Conservation (phyloP, 192 early-diverging fungal genomes). For the Chytriomyces hyalinus region DNA sequence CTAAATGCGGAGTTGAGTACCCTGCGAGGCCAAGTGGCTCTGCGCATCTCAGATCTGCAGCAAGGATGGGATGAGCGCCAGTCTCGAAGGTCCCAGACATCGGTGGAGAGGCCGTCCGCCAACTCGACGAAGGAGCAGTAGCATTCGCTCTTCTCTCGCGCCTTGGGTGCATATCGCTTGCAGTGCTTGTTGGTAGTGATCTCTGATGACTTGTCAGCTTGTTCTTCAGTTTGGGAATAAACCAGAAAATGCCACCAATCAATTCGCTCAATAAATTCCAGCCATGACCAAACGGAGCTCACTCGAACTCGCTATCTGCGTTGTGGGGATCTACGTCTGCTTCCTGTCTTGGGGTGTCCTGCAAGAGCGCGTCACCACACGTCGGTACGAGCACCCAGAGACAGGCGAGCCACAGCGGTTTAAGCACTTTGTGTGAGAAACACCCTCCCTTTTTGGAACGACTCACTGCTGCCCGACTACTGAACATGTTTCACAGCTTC, state of each 20-base stretch:
- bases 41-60: neutral
- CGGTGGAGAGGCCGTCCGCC: no score
- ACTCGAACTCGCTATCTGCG: conserved; percentile 68
- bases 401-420: conserved; percentile 75
- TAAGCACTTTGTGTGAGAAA: conserved; percentile 75
- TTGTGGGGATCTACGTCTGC: conserved; percentile 89
- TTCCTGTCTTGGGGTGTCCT: conserved; percentile 95
- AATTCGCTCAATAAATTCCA: no score
- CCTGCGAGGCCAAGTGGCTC: neutral
- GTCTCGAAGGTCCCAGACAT: neutral
- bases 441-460: neutral
- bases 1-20: neutral
- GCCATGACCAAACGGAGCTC: no score
- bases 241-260: no score
- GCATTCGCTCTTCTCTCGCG: no score
- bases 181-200: no score
- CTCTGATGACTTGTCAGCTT: no score
- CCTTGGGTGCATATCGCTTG: no score
- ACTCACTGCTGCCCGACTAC: neutral
- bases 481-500: conserved; percentile 45
- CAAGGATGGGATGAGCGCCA: conserved; percentile 13
- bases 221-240: no score
- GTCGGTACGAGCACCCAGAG: conserved; percentile 58
- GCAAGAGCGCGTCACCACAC: conserved; percentile 91
- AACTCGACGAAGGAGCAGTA: no score